phyloP scores from a whole-genome alignment of 129 eudicot genomes.

The Arctium lappa region DNA sequence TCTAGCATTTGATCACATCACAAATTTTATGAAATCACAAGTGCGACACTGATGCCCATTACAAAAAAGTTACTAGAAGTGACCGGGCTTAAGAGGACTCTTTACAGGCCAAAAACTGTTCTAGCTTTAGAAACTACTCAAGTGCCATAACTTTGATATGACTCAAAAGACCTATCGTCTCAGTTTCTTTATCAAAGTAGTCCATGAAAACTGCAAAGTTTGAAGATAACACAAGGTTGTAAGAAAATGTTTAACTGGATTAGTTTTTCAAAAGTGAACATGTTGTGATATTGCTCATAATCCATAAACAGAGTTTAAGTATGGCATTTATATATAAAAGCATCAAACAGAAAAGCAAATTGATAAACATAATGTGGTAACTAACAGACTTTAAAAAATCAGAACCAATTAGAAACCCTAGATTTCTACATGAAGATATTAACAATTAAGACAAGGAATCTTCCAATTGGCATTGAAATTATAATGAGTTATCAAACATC shows the following conservation, averaged over 20 bases:
- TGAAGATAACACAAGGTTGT: background rate
- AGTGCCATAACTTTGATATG: background rate
- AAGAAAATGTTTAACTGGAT: background rate
- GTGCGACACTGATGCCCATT: background rate
- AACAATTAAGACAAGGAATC: background rate
- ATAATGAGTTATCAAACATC: background rate
- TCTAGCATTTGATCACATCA: background rate
- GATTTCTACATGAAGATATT: background rate
- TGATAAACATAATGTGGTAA: background rate
- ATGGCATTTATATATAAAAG: background rate
- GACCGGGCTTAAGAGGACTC: background rate
- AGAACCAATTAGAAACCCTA: slow-evolving; percentile 17
- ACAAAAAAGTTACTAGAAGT: background rate
- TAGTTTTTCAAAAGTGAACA: too few relatives aligned
- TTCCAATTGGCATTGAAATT: background rate
- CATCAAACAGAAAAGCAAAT: background rate
- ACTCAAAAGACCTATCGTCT: background rate
- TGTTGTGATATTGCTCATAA: background rate
- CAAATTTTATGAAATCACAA: background rate
- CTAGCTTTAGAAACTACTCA: background rate
- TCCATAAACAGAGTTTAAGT: background rate
- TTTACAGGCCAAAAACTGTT: background rate
- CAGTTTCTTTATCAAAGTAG: background rate
- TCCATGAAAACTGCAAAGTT: background rate
- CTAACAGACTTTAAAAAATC: background rate